A percentile compares a stretch with the other conserved stretches of the same genome.
Conservation (phyloP, 1,139 yeast species). For the Taphrina flavorubra region DNA sequence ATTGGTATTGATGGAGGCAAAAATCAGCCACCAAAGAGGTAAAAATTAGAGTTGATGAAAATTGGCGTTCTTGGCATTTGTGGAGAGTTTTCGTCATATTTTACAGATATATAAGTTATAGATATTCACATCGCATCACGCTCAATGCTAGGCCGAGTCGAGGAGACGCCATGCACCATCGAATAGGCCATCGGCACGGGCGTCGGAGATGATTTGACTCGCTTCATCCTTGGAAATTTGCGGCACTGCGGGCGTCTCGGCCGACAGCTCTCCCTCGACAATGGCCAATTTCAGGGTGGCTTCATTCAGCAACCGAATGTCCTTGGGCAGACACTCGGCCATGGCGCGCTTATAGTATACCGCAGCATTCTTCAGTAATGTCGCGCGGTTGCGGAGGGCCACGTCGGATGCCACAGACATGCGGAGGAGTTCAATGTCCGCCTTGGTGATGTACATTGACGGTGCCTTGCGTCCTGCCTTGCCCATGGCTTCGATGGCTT, state of each 20-base stretch:
- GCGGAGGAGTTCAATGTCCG: slow-evolving; percentile 34
- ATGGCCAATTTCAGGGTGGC: slow-evolving; percentile 33
- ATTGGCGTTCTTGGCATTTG: slow-evolving; percentile 2
- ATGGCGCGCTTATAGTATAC: slow-evolving; percentile 33
- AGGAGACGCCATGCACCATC: slow-evolving; percentile 31
- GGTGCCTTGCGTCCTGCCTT: slow-evolving; percentile 10
- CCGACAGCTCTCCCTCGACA: slow-evolving; percentile 22
- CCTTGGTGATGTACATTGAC: slow-evolving; percentile 21
- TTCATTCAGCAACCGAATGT: slow-evolving; percentile 15
- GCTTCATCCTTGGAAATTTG: slow-evolving; percentile 29
- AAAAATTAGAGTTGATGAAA: background rate
- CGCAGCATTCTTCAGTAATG: slow-evolving; percentile 28
- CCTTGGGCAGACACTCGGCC: slow-evolving; percentile 36
- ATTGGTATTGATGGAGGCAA: too few relatives aligned
- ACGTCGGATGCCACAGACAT: slow-evolving; percentile 7
- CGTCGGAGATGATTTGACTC: slow-evolving; percentile 28
- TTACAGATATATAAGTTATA: background rate
- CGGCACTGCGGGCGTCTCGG: slow-evolving; percentile 16
- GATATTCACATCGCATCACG: too few relatives aligned
- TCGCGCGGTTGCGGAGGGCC: slow-evolving; percentile 12
- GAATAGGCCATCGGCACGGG: slow-evolving; percentile 35
- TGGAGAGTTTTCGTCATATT: background rate
- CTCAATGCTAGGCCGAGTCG: background rate
- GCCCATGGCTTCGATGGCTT: slow-evolving; percentile 11
- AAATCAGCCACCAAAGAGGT: too few relatives aligned